Conservation (phyloP, 441 rosid species). For the Croton laevigatus region DNA sequence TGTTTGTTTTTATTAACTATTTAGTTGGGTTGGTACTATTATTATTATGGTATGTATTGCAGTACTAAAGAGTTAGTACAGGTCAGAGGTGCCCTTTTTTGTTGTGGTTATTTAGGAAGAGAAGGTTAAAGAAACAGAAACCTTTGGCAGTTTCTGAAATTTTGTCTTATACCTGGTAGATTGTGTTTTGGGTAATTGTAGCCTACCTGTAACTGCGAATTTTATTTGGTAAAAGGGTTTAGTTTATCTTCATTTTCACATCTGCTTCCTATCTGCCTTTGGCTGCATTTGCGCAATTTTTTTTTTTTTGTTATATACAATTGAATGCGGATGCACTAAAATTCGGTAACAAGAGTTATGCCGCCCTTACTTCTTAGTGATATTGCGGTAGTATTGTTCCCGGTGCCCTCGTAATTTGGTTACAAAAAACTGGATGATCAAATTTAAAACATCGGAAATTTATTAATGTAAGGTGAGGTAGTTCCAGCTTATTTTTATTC, state of each 20-base stretch:
- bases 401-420: no score
- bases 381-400: no score
- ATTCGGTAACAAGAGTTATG: no score
- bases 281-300: constrained; percentile 24
- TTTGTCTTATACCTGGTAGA: constrained; percentile 35
- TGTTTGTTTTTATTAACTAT: constrained; percentile 11
- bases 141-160: constrained; percentile 28
- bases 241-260: background rate
- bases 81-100: constrained; percentile 33
- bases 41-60: constrained; percentile 4
- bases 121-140: background rate
- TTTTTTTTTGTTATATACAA: background rate
- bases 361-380: no score
- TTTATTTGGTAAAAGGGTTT: constrained; percentile 15
- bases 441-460: no score
- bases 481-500: background rate
- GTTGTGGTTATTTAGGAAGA: constrained; percentile 19
- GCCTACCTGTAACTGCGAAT: constrained; percentile 13
- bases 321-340: background rate
- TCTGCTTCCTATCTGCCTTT: constrained; percentile 16
- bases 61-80: constrained; percentile 9
- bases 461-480: background rate
- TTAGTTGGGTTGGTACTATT: background rate
- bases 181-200: constrained; percentile 31
- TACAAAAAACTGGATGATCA: no score